These are phyloP conservation scores for Onygena corvina DNA, from an alignment of 2,329 filamentous ascomycete species.

Conservation along the genomic window DNA sequence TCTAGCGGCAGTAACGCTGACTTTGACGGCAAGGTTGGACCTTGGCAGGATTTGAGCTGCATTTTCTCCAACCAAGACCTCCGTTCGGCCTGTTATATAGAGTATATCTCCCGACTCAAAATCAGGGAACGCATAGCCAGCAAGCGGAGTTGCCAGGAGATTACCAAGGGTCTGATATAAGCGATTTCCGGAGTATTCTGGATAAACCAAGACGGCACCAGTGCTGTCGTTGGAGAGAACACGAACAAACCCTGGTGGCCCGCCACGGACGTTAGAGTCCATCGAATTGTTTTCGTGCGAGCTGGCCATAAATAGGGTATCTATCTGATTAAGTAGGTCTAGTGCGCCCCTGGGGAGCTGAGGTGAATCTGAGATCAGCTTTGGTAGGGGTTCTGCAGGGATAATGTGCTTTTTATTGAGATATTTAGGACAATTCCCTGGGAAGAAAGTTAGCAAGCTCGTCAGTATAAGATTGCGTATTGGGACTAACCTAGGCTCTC, in stretches of 20 bases:
- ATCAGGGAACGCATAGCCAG: conserved; percentile 62
- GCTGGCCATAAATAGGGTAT: conserved; percentile 68
- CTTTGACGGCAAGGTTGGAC: conserved; percentile 59
- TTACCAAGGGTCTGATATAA: conserved; percentile 79
- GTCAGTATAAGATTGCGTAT: not conserved
- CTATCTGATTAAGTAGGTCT: conserved; percentile 49
- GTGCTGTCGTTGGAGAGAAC: conserved; percentile 45
- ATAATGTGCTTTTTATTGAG: conserved; percentile 59
- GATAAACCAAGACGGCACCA: conserved; percentile 52
- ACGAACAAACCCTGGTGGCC: conserved; percentile 60
- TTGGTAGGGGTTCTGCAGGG: conserved; percentile 43
- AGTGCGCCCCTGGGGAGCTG: conserved; percentile 45
- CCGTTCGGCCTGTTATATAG: conserved; percentile 58
- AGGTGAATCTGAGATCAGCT: conserved; percentile 37
- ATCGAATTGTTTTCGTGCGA: conserved; percentile 51
- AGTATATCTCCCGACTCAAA: conserved; percentile 61
- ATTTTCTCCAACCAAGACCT: conserved; percentile 52
- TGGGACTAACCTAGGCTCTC: conserved; percentile 48
- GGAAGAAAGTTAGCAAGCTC: conserved; percentile 10
- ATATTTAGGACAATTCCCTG: conserved; percentile 77
- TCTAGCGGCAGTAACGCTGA: conserved; percentile 49
- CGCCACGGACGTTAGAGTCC: conserved; percentile 76
- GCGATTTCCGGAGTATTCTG: conserved; percentile 75
- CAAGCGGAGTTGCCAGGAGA: conserved; percentile 51
- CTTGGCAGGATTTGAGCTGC: conserved; percentile 53